These are phyloP conservation scores for Edaphochlamys debaryana DNA, from an alignment of 139 green algal genomes.

Conservation along the genomic window DNA sequence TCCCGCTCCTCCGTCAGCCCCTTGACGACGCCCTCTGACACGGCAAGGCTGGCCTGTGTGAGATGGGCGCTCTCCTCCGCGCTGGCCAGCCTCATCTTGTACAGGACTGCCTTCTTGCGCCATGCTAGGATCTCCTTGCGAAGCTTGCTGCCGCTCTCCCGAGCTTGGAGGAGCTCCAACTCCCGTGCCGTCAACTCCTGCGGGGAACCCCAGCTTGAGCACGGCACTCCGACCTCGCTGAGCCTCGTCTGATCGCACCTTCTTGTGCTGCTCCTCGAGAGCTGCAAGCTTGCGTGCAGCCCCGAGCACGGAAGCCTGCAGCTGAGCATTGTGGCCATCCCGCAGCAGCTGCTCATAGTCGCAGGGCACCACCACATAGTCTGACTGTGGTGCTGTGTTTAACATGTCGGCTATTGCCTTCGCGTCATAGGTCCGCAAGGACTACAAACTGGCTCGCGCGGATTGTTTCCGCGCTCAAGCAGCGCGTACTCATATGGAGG, in stretches of 20 bases:
- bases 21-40: not conserved
- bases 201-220: no score
- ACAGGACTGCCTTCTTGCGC: constrained; percentile 48
- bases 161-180: not conserved
- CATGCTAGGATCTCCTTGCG: constrained; percentile 43
- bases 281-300: not conserved
- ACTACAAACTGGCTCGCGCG: no score
- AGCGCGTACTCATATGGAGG: no score
- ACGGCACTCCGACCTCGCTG: no score
- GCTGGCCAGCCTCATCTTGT: constrained; percentile 52
- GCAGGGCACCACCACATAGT: not conserved
- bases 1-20: not conserved
- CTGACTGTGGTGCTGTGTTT: not conserved
- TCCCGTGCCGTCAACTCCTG: not conserved
- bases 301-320: not conserved
- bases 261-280: not conserved
- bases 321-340: not conserved
- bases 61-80: constrained; percentile 48
- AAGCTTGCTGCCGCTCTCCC: not conserved
- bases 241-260: not conserved
- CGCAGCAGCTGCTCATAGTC: not conserved
- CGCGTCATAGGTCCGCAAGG: no score
- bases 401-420: no score
- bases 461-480: no score
- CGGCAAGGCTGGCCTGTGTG: not conserved